Evolutionary conservation across 148 eudicot species (phyloP), one percentile per base, ranked within the genome.

Genomic region (Cornus controversa): DNA sequence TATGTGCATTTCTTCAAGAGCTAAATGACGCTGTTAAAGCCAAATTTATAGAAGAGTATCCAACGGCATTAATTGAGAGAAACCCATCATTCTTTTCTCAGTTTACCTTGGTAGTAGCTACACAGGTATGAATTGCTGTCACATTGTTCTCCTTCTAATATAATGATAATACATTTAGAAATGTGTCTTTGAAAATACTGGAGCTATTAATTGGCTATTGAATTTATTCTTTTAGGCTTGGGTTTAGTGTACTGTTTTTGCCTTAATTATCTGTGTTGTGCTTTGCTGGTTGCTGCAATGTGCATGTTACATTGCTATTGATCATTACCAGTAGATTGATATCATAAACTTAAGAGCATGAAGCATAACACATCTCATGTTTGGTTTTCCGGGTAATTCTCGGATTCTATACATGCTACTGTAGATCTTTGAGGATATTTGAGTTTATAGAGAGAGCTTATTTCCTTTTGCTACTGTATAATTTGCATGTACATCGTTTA

Each of bases 11-110:
- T 84, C 91, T 95, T 74, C 97, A 95, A 83, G 99, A 95, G 90
- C 86, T 95, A 71, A 95, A 95, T 89, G 99, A 93, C 82, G 97
- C 99, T 65, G 97, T 95, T 34, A 91, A 93, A 66, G 97, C 99
- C 69, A 95, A 85, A 81, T 95, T 95, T 70, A 86, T 95, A 42
- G 99, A 93, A 80, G 99, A 93, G 72, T 57, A 86, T 81, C 99
- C 99, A 0, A 87, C 87, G 70, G 81, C 84, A 76, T 83, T 95
- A 70, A 95, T 95, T 69, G 93, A 93, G 80, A 85, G 87, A 26
- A 90, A 91, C 73, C 96, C 97, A 29, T 90, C 94, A 34, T 95
- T 95, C 86, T 95, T 94, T 90, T 89, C 96, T 54, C 92, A 93
- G 74, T 95, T 95, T 82, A 95, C 97, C 45, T 82, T 95, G 86